Base-by-base conservation (phyloP, 1,139 yeast species). In the Taphrina populina region DNA sequence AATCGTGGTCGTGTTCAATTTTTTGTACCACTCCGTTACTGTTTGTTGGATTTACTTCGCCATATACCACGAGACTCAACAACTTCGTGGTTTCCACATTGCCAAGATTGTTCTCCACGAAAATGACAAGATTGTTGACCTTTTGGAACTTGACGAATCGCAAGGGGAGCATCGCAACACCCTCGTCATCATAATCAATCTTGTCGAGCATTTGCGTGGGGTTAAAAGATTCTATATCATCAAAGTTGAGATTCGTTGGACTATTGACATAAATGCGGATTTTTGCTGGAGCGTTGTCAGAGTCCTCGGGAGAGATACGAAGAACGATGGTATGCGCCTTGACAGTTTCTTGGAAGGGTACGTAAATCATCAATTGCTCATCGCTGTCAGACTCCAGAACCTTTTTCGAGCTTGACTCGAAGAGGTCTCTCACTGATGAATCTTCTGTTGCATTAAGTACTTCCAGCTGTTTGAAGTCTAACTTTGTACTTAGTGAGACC, bases 71-170 rank as follows among this genome's bases (percentile, higher is more conserved):
- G 2, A 57, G 15, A 13, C 56, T 56, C 19, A 27, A 36, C 19
- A 59, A 23, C 15, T 39, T 37, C 32, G 61, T 58, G 7, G 35
- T 43, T 3, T 58, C 61, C 27, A 47, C 56, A 2, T 58, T 56
- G 10, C 49, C 61, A 7, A 20, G 27, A 34, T 59, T 59, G 11
- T 40, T 34, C 39, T 53, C 61, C 17, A 59, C 40, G 49, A 59
- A 59, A n/a, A 59, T 23, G 8, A 54, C 57, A n/a, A 59, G 49
- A 13, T 43, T 52, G 29, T 36, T 41, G 11, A 54, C 58, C 17
- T 52, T 52, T 20, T 59, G 61, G 32, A 59, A 59, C 29, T 59
- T 59, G 35, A 59, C 61, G 29, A 46, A 59, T 33, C 61, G 47
- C 27, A 59, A 35, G 4, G 61, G 44, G 4, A 59, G 39, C 7